Evolutionary conservation across 805 yeast species (phyloP).

Genomic region (Naumovozyma dairenensis): DNA sequence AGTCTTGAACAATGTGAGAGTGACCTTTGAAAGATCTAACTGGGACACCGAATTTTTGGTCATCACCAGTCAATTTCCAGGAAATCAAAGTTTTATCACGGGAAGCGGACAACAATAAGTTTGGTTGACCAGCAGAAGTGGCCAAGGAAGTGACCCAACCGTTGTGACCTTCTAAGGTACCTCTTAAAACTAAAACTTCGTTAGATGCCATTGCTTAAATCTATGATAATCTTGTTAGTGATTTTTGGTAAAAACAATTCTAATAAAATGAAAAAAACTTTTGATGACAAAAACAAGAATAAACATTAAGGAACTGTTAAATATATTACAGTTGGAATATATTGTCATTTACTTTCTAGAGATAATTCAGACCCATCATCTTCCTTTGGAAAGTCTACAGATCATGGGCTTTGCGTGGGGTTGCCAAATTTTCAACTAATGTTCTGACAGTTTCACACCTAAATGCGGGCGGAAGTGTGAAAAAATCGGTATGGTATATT

Average conservation of each 20-base stretch:
- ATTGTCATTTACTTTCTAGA: too few species aligned
- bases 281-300: too few species aligned
- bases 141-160: conserved; percentile 98
- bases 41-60: conserved; percentile 95
- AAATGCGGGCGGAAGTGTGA: too few species aligned
- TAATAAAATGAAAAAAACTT: conserved; percentile 1
- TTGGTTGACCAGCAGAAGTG: conserved; percentile 97
- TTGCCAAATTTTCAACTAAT: too few species aligned
- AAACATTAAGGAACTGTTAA: too few species aligned
- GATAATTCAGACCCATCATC: too few species aligned
- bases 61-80: conserved; percentile 96
- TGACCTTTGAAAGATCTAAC: conserved; percentile 96
- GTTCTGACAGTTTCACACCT: too few species aligned
- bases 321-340: too few species aligned
- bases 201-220: conserved; percentile 48
- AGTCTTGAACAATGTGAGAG: conserved; percentile 98
- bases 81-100: conserved; percentile 97
- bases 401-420: too few species aligned
- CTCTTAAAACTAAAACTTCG: conserved; percentile 99
- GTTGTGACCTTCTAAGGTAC: conserved; percentile 95
- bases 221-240: conserved; percentile 1
- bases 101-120: conserved; percentile 93
- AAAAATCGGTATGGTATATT: too few species aligned
- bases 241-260: not conserved
- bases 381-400: too few species aligned